Evolutionary conservation across 2,329 filamentous ascomycete species (phyloP).

Genomic region (Botrytis pseudocinerea): DNA sequence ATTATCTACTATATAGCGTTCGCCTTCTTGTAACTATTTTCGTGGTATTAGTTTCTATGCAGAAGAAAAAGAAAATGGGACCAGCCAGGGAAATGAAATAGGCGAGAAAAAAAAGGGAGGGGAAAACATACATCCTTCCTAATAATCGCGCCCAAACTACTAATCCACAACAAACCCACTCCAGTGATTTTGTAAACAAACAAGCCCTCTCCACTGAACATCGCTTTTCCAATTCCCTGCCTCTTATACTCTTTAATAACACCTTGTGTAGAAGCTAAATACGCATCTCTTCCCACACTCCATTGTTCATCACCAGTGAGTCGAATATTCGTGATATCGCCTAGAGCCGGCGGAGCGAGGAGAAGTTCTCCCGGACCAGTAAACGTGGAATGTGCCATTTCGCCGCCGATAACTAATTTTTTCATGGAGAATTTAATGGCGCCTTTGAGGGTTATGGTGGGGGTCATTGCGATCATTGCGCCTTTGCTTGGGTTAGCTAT

Average conservation of each 20-base stretch:
- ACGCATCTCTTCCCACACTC: constrained; percentile 85
- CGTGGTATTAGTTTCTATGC: neutral
- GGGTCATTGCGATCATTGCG: constrained; percentile 93
- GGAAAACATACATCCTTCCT: constrained; percentile 75
- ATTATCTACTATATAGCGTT: constrained; percentile 91
- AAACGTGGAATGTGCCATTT: constrained; percentile 75
- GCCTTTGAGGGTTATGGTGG: constrained; percentile 81
- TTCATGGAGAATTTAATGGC: constrained; percentile 84
- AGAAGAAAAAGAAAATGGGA: neutral
- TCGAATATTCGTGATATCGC: constrained; percentile 81
- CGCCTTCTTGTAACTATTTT: constrained; percentile 52
- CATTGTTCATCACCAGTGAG: constrained; percentile 72
- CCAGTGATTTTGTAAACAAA: constrained; percentile 88
- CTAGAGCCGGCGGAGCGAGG: constrained; percentile 75
- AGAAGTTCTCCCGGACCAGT: constrained; percentile 90
- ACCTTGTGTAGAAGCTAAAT: constrained; percentile 82
- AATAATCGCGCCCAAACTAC: constrained; percentile 92
- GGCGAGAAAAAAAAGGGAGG: neutral
- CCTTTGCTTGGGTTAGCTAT: constrained; percentile 48
- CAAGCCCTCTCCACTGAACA: constrained; percentile 90
- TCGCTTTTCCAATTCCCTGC: constrained; percentile 82
- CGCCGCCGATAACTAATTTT: constrained; percentile 81
- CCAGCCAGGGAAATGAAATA: neutral
- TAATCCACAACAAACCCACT: constrained; percentile 80
- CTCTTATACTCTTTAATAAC: constrained; percentile 84